Conservation (phyloP, 1,139 yeast genomes). For the Suhomyces wounanorum region DNA sequence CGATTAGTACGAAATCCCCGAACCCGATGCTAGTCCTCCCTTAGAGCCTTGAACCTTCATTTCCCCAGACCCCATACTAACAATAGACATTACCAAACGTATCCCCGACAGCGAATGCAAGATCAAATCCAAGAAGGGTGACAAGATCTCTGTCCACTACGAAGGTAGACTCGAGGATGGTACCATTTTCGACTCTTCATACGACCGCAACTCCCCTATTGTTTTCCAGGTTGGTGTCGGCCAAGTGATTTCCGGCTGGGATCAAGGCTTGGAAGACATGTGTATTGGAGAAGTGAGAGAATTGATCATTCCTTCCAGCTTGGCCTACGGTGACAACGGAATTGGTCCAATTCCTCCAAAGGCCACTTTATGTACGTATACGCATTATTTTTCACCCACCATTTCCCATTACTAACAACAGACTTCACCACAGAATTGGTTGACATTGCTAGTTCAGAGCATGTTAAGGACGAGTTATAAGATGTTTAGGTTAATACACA, state of each 20-base stretch:
- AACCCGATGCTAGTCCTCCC: too few relatives aligned
- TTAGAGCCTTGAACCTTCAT: not conserved
- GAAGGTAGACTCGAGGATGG: slow-evolving; percentile 71
- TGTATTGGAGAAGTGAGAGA: slow-evolving; percentile 86
- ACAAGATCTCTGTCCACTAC: slow-evolving; percentile 70
- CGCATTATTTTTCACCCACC: not conserved
- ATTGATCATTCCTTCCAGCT: slow-evolving; percentile 70
- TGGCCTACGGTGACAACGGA: slow-evolving; percentile 78
- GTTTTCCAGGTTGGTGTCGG: slow-evolving; percentile 71
- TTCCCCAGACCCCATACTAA: slow-evolving; percentile 9
- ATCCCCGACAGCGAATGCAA: slow-evolving; percentile 54
- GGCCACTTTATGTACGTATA: slow-evolving; percentile 53
- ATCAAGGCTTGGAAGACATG: slow-evolving; percentile 70
- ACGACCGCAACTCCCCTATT: slow-evolving; percentile 64
- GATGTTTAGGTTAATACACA: not conserved
- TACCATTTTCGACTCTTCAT: slow-evolving; percentile 73
- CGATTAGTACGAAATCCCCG: too few relatives aligned
- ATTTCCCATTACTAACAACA: slow-evolving; percentile 22
- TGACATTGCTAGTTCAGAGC: slow-evolving; percentile 39
- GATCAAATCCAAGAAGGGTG: slow-evolving; percentile 61
- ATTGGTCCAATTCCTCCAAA: slow-evolving; percentile 80
- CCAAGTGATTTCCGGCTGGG: slow-evolving; percentile 87
- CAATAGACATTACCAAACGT: slow-evolving; percentile 44
- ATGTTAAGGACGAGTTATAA: slow-evolving; percentile 20
- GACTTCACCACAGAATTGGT: slow-evolving; percentile 60